Base-by-base conservation (phyloP, 176 grass and related monocot species). In the Miscanthus lutarioriparius region DNA sequence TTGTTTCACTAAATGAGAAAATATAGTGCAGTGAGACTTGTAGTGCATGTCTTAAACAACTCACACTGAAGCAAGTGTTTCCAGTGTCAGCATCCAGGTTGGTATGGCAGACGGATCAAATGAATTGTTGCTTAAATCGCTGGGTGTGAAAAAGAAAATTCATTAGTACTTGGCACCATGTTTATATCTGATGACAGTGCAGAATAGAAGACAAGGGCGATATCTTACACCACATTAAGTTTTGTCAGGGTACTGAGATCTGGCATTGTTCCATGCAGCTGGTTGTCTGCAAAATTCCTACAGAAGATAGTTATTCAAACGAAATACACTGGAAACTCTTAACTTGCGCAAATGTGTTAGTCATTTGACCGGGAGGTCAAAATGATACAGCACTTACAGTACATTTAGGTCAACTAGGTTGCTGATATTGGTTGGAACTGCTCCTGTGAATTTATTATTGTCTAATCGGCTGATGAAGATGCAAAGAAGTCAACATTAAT, bases 41-140 rank as follows among this genome's bases (percentile, higher is more conserved):
- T 73, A 78, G 43, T 74, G n/a, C 58, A 80, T 30, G 68, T 78
- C 71, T 78, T 71, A 22, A 78, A 56, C 47, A 90, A 89, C 95
- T 94, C 83, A 97, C 95, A 97, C 32, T 28, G 92, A 77, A 37
- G 64, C 87, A 67, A 97, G 90, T 61, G 73, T 53, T 69, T 69
- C 26, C 66, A 92, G 62, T 74, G 69, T 87, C 15, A 66, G 56
- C 74, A 97, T 83, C 92, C 95, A 97, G 54, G 48, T 10, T 36
- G 95, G 92, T 85, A 87, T 61, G 82, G 45, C 53, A 65, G 86
- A 92, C 10, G 70, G 77, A 69, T 72, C 56, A 67, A 97, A 97
- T 53, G 70, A 78, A 72, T 92, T 97, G 77, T 97, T 97, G 88
- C 95, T 97, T 48, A 94, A 91, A 82, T 94, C 88, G 37, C 95